Evolutionary conservation across 2,329 filamentous ascomycete genomes (phyloP).

Genomic region (Penicillium nordicum): DNA sequence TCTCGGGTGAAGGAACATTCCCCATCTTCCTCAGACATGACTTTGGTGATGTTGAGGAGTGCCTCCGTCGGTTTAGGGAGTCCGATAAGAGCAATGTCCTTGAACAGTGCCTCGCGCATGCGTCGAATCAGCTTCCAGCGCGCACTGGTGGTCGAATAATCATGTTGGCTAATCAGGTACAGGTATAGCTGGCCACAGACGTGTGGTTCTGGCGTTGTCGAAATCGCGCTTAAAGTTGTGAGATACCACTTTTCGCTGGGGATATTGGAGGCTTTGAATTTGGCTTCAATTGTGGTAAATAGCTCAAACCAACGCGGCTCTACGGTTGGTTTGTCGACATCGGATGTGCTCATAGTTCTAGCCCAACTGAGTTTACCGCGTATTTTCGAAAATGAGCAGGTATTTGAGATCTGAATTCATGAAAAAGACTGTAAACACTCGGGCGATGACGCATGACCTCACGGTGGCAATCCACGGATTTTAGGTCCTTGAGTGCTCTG

Average conservation of each 20-base stretch:
- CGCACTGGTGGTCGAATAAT: constrained; percentile 21
- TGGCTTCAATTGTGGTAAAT: constrained; percentile 10
- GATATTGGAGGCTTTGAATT: constrained; percentile 12
- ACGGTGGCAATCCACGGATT: constrained; percentile 9
- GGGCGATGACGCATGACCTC: constrained; percentile 1
- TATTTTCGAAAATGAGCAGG: not conserved
- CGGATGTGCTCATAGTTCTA: not conserved
- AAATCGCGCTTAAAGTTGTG: constrained; percentile 36
- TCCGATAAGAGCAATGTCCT: constrained; percentile 53
- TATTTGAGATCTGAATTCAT: not conserved
- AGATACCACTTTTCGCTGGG: constrained; percentile 20
- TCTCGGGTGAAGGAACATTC: constrained; percentile 52
- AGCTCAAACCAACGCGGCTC: constrained; percentile 6
- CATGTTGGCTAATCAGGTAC: constrained; percentile 51
- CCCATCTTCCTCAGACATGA: constrained; percentile 52
- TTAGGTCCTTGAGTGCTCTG: not conserved
- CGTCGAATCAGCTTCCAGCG: constrained; percentile 14
- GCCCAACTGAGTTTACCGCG: not conserved
- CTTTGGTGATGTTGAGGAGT: constrained; percentile 49
- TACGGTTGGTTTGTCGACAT: constrained; percentile 1
- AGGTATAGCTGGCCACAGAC: constrained; percentile 52
- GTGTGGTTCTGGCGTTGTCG: constrained; percentile 48
- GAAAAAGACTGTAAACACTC: not conserved
- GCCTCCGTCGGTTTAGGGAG: constrained; percentile 59
- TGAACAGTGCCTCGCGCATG: constrained; percentile 54